Conservation (phyloP, 2,329 filamentous ascomycete species). For the Claviceps sp. region DNA sequence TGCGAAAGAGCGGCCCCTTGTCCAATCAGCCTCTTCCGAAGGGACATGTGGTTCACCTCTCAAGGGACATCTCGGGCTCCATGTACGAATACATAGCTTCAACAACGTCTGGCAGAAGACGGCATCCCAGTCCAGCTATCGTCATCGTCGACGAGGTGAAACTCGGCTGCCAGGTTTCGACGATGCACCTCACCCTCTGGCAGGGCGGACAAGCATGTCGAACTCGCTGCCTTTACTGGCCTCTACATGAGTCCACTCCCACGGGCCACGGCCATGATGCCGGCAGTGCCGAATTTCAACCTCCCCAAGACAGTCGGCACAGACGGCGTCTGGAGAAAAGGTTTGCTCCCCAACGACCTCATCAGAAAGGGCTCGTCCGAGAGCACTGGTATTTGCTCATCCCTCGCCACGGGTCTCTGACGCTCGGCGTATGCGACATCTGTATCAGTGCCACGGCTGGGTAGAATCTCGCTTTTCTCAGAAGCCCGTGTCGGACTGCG, state of each 20-base stretch:
- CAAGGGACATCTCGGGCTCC: background rate
- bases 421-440: too few relatives aligned
- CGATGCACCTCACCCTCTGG: conserved; percentile 16
- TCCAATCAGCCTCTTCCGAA: background rate
- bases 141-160: conserved; percentile 11
- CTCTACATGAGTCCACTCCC: conserved; percentile 11
- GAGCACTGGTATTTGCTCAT: too few relatives aligned
- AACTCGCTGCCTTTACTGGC: conserved; percentile 16
- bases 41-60: background rate
- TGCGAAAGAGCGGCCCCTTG: background rate
- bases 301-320: conserved; percentile 1
- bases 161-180: background rate
- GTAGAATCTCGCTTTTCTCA: conserved; percentile 15
- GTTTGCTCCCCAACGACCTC: conserved; percentile 1
- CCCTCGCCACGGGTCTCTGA: too few relatives aligned
- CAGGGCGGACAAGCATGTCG: conserved; percentile 16
- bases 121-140: conserved; percentile 16
- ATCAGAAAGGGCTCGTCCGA: conserved; percentile 17
- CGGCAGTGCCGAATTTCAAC: conserved; percentile 10
- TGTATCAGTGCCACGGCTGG: conserved; percentile 17
- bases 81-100: background rate
- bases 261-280: conserved; percentile 10
- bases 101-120: background rate
- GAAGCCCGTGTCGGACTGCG: conserved; percentile 40
- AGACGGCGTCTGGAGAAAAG: conserved; percentile 9